Conservation (phyloP, 352 stramenopile species). For the Globisporangium nagaii region DNA sequence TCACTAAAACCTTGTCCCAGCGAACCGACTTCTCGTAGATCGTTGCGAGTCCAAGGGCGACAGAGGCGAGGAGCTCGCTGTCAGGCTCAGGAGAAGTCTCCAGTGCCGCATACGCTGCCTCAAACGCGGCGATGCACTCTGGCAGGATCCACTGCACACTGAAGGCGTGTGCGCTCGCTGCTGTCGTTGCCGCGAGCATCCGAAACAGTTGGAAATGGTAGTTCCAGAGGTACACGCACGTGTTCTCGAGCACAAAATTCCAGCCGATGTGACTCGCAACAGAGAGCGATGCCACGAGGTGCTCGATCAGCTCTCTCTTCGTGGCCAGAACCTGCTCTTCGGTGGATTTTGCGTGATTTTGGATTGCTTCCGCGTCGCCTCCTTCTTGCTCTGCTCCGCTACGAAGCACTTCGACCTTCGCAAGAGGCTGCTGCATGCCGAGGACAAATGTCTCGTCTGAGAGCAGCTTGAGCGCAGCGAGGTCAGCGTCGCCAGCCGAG, state of each 20-base stretch:
- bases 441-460: constrained; percentile 25
- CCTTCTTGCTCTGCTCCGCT: background rate
- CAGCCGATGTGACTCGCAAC: constrained; percentile 42
- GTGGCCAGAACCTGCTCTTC: constrained; percentile 19
- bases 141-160: constrained; percentile 40
- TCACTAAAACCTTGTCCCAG: constrained; percentile 40
- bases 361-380: constrained; percentile 4
- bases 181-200: constrained; percentile 6
- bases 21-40: constrained; percentile 42
- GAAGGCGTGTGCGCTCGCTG: constrained; percentile 3
- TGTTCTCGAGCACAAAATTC: constrained; percentile 74
- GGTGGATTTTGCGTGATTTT: background rate
- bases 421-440: constrained; percentile 20
- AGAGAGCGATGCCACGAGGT: constrained; percentile 28
- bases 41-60: constrained; percentile 43
- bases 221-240: constrained; percentile 87
- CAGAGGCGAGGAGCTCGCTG: constrained; percentile 39
- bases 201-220: constrained; percentile 87
- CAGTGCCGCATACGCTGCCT: constrained; percentile 43
- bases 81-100: constrained; percentile 26
- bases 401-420: background rate
- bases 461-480: constrained; percentile 15
- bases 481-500: constrained; percentile 9
- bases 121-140: constrained; percentile 59
- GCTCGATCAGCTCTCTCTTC: constrained; percentile 44